Evolutionary conservation across 768 basidiomycete genomes (phyloP).

Genomic region (Agrocybe pediades): DNA sequence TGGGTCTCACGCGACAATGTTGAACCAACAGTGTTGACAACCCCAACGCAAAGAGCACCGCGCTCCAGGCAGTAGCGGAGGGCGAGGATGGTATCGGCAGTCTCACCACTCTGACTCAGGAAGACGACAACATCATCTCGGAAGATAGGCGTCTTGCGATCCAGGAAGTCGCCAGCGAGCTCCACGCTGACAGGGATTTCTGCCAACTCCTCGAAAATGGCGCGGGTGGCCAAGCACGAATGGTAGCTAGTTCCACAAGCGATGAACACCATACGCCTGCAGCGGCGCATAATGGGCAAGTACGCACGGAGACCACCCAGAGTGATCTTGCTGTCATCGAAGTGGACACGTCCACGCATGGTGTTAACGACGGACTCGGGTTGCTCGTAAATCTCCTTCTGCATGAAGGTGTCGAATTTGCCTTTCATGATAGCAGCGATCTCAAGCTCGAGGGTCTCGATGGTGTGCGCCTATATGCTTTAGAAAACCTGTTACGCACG

Average conservation of each 20-base stretch:
- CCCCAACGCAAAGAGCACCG: constrained; percentile 94
- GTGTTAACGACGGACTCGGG: constrained; percentile 99
- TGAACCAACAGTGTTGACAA: constrained; percentile 98
- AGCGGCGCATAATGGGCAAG: constrained; percentile 92
- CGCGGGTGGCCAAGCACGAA: constrained; percentile 93
- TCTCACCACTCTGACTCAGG: constrained; percentile 97
- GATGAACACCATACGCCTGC: constrained; percentile 92
- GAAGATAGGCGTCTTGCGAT: constrained; percentile 99
- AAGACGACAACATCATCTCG: constrained; percentile 97
- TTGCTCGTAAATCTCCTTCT: constrained; percentile 99
- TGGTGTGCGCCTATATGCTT: constrained; percentile 43
- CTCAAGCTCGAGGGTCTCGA: constrained; percentile 98
- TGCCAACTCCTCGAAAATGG: constrained; percentile 98
- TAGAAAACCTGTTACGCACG: constrained; percentile 31
- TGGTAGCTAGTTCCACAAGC: constrained; percentile 99
- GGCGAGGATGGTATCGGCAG: constrained; percentile 96
- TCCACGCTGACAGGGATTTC: constrained; percentile 98
- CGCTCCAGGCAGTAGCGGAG: constrained; percentile 96
- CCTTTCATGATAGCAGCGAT: constrained; percentile 99
- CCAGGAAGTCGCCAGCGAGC: constrained; percentile 96
- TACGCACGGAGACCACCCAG: constrained; percentile 96
- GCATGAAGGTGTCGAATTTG: constrained; percentile 99
- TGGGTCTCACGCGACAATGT: constrained; percentile 98
- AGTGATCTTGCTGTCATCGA: constrained; percentile 87
- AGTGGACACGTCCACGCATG: constrained; percentile 99